Evolutionary conservation across 1,284 basidiomycete species (phyloP).

Genomic region (Tylopilus orsonianus): DNA sequence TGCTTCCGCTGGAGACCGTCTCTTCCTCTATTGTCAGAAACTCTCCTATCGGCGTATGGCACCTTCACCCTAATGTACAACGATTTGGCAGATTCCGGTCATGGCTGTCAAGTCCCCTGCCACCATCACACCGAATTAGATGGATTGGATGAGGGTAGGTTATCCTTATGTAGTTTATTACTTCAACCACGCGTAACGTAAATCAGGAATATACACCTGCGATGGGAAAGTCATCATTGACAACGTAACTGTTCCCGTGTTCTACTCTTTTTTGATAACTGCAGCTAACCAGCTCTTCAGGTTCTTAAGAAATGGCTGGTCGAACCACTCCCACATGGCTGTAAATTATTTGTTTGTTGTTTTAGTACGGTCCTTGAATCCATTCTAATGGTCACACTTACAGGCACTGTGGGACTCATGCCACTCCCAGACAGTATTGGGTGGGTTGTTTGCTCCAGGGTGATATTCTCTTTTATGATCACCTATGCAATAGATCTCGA

Average conservation of each 20-base stretch:
- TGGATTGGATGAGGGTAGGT: slow-evolving; percentile 40
- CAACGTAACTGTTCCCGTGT: slow-evolving; percentile 32
- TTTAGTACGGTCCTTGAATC: background rate
- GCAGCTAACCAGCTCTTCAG: slow-evolving; percentile 22
- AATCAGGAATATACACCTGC: slow-evolving; percentile 25
- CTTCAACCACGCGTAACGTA: background rate
- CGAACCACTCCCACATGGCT: slow-evolving; percentile 40
- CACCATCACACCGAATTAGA: slow-evolving; percentile 34
- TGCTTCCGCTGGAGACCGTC: slow-evolving; percentile 34
- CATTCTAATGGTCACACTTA: background rate
- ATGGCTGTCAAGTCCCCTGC: slow-evolving; percentile 35
- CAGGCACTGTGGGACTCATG: slow-evolving; percentile 33
- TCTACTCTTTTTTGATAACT: background rate
- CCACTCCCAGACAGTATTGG: slow-evolving; percentile 31
- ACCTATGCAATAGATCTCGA: slow-evolving; percentile 23
- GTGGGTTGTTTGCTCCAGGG: slow-evolving; percentile 6
- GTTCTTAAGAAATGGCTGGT: slow-evolving; percentile 41
- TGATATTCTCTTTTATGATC: background rate
- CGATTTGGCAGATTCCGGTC: slow-evolving; percentile 34
- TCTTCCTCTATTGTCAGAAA: slow-evolving; percentile 41
- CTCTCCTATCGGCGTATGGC: background rate
- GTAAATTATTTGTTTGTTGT: slow-evolving; percentile 38
- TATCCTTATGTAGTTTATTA: background rate
- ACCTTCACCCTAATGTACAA: slow-evolving; percentile 1
- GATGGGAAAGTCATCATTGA: slow-evolving; percentile 32